phyloP scores from a whole-genome alignment of 2,329 filamentous ascomycete species.

The Sclerotinia subarctica region DNA sequence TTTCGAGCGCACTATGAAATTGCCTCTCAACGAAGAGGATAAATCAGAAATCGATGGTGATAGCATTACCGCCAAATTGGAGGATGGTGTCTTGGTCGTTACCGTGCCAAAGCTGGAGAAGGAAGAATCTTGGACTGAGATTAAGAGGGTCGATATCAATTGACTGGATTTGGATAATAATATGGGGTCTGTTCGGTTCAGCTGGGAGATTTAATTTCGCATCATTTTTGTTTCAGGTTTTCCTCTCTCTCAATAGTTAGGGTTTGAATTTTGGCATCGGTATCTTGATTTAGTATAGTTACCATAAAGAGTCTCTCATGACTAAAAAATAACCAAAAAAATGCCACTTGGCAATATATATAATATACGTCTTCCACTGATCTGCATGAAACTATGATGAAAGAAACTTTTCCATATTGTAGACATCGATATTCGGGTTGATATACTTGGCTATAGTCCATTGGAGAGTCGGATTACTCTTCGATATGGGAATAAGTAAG shows the following conservation, averaged over 20 bases:
- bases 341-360: constrained; percentile 26
- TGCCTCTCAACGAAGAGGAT: constrained; percentile 52
- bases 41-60: constrained; percentile 64
- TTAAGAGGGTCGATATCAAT: constrained; percentile 56
- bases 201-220: constrained; percentile 20
- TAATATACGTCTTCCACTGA: neutral
- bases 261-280: constrained; percentile 17
- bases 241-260: neutral
- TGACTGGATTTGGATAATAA: constrained; percentile 16
- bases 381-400: neutral
- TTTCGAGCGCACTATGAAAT: constrained; percentile 67
- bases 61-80: constrained; percentile 69
- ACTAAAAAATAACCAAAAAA: constrained; percentile 28
- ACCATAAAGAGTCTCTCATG: constrained; percentile 19
- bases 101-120: constrained; percentile 71
- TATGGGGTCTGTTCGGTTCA: constrained; percentile 8
- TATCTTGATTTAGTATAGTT: constrained; percentile 23
- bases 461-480: neutral
- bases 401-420: neutral
- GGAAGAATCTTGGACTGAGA: constrained; percentile 55
- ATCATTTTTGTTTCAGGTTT: neutral
- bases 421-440: neutral
- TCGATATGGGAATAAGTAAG: no score
- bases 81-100: constrained; percentile 74
- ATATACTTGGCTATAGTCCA: neutral